These are phyloP conservation scores for Achaetomium macrosporum DNA, from an alignment of 2,329 filamentous ascomycete genomes.

Conservation along the genomic window DNA sequence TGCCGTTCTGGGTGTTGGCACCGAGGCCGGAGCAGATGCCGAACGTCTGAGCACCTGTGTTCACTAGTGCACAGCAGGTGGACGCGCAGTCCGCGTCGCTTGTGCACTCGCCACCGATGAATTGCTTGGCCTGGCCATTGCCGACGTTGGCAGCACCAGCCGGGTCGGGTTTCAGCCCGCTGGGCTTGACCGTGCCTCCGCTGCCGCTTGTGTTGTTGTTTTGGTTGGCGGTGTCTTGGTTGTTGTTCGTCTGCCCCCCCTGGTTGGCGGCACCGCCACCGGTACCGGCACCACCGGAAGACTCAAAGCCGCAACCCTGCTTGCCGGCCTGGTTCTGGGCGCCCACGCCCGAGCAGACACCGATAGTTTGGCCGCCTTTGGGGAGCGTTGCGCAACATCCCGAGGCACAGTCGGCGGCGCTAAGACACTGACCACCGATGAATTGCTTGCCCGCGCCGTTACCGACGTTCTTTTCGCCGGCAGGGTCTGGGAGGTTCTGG, in stretches of 20 bases:
- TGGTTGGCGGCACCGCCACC: background rate
- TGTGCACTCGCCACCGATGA: constrained; percentile 29
- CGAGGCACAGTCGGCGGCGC: constrained; percentile 30
- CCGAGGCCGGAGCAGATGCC: constrained; percentile 27
- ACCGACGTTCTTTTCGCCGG: constrained; percentile 29
- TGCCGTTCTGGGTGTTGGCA: constrained; percentile 26
- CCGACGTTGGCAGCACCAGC: constrained; percentile 31
- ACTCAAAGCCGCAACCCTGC: constrained; percentile 31
- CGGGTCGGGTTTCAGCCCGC: constrained; percentile 22
- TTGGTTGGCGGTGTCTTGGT: background rate
- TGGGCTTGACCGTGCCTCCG: constrained; percentile 12
- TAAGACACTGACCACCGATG: constrained; percentile 31
- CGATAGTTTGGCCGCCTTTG: constrained; percentile 23
- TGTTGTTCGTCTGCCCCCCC: background rate
- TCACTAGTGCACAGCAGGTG: constrained; percentile 26
- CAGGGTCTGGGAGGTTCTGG: constrained; percentile 24
- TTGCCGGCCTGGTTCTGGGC: constrained; percentile 31
- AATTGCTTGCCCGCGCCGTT: constrained; percentile 30
- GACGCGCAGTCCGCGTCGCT: constrained; percentile 28
- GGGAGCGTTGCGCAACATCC: constrained; percentile 29
- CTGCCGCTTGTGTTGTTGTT: background rate
- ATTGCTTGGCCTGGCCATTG: constrained; percentile 25
- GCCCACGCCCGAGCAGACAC: constrained; percentile 32
- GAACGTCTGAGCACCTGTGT: constrained; percentile 18
- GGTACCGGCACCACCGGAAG: constrained; percentile 1